Conservation (phyloP, 1,284 basidiomycete genomes). For the Porogramme epimiltina region DNA sequence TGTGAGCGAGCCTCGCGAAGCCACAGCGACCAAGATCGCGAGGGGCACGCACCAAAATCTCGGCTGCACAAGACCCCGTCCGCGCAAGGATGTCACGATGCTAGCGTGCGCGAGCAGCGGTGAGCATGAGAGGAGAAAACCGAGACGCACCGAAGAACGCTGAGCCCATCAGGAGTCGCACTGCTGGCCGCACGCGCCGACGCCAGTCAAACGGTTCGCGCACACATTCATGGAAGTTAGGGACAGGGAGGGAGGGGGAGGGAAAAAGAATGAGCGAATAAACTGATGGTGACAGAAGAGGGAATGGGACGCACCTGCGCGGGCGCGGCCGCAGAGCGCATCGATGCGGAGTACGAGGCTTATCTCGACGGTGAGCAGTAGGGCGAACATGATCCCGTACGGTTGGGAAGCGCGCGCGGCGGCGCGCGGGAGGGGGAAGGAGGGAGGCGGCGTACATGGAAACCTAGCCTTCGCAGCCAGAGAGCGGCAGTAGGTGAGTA, state of each 20-base stretch:
- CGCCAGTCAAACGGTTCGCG: too few relatives aligned
- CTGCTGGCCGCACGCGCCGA: not conserved
- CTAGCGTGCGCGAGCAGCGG: not conserved
- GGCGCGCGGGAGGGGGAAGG: too few relatives aligned
- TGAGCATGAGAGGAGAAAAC: not conserved
- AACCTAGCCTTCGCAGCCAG: too few relatives aligned
- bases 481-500: too few relatives aligned
- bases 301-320: slow-evolving; percentile 4
- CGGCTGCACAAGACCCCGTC: not conserved
- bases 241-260: not conserved
- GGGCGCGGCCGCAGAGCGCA: slow-evolving; percentile 14
- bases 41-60: not conserved
- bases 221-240: not conserved
- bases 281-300: not conserved
- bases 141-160: slow-evolving; percentile 7
- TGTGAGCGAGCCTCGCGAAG: too few relatives aligned
- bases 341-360: slow-evolving; percentile 22
- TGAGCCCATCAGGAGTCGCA: slow-evolving; percentile 1
- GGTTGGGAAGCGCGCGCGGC: too few relatives aligned
- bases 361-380: slow-evolving; percentile 17
- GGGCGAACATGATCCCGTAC: not conserved
- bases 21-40: too few relatives aligned
- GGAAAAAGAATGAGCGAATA: too few relatives aligned
- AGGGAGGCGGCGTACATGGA: too few relatives aligned
- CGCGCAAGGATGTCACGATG: not conserved